phyloP scores from a whole-genome alignment of 768 basidiomycete species.

The Rhodocollybia butyracea region DNA sequence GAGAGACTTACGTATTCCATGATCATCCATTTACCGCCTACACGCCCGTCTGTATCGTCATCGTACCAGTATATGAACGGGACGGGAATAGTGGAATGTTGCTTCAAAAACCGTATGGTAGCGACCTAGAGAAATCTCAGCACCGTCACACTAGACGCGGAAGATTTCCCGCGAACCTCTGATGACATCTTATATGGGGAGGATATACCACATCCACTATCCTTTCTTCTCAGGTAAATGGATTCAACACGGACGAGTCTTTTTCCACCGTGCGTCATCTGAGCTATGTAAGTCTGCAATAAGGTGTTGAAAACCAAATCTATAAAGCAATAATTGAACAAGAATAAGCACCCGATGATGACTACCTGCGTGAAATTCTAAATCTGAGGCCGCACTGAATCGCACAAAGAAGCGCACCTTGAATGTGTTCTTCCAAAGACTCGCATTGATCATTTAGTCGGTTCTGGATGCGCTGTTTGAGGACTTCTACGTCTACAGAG shows the following conservation, averaged over 20 bases:
- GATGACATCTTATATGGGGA: constrained; percentile 3
- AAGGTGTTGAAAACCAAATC: background rate
- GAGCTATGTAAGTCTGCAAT: constrained; percentile 2
- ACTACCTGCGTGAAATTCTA: background rate
- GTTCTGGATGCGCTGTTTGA: background rate
- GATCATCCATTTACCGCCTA: constrained; percentile 12
- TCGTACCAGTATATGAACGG: constrained; percentile 10
- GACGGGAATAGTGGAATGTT: constrained; percentile 9
- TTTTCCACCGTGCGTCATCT: constrained; percentile 1
- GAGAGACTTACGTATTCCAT: constrained; percentile 13
- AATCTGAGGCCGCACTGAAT: background rate
- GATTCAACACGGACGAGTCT: constrained; percentile 4
- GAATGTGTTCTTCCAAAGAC: background rate
- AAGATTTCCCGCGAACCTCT: constrained; percentile 4
- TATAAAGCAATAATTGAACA: background rate
- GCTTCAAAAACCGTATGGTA: constrained; percentile 9
- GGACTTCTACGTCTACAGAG: background rate
- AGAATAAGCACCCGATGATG: background rate
- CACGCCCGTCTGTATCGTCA: constrained; percentile 6
- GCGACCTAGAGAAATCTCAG: constrained; percentile 6
- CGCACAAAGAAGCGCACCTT: background rate
- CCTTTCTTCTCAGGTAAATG: background rate
- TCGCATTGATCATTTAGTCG: background rate
- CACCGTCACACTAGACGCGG: background rate
- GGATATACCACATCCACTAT: background rate